Percentiles rank a stretch among this genome's conserved stretches.
phyloP scores from a whole-genome alignment of 2,329 filamentous ascomycete genomes.

The Pestalotiopsis fici region DNA sequence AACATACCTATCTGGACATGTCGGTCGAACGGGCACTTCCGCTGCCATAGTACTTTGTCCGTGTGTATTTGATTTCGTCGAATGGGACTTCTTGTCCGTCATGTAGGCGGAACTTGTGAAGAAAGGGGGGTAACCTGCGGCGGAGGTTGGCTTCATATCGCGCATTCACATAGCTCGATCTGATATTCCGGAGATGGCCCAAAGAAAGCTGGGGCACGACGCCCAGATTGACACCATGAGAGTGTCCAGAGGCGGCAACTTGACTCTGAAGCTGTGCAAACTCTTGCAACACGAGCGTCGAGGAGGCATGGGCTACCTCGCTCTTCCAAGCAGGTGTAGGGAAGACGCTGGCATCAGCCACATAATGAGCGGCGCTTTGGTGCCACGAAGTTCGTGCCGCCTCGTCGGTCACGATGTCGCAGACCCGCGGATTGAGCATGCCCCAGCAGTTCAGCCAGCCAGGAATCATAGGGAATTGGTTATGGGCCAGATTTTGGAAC shows the following conservation, averaged over 20 bases:
- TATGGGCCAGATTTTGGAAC: slow-evolving; percentile 9
- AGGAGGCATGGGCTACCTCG: slow-evolving; percentile 8
- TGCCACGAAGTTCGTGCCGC: neutral
- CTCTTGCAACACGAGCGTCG: neutral
- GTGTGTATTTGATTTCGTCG: neutral
- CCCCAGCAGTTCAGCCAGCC: slow-evolving; percentile 16
- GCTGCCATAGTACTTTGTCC: neutral
- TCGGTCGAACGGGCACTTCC: neutral
- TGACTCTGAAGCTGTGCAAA: neutral
- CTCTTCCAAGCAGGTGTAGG: slow-evolving; percentile 5
- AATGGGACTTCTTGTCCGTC: neutral
- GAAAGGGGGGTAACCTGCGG: neutral
- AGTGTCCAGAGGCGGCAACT: too few relatives aligned
- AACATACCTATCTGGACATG: too few relatives aligned
- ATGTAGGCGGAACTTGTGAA: neutral
- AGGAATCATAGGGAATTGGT: slow-evolving; percentile 3
- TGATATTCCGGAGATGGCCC: neutral
- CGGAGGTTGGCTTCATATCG: neutral
- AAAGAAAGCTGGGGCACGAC: neutral
- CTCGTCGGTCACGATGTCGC: neutral
- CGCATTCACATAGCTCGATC: neutral
- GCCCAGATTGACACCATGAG: neutral
- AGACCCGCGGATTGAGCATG: slow-evolving; percentile 10
- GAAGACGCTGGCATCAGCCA: slow-evolving; percentile 9
- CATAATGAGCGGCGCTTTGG: slow-evolving; percentile 3